Conservation (phyloP, 441 rosid species). For the Isatis lusitanica region DNA sequence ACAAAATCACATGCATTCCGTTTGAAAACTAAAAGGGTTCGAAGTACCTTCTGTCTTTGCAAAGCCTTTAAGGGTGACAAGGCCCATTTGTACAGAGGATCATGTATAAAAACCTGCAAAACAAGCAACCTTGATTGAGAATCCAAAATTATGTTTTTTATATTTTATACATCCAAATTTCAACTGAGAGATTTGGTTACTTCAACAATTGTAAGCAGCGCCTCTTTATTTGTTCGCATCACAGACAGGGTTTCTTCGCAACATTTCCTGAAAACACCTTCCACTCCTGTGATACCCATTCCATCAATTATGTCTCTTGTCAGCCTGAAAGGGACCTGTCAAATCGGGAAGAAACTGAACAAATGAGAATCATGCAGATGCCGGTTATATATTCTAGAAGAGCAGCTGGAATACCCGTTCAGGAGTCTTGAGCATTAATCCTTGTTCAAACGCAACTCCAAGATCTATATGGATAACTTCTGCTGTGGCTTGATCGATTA, state of each 20-base stretch:
- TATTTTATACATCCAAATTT: background rate
- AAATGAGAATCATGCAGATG: constrained; percentile 14
- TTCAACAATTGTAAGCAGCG: constrained; percentile 89
- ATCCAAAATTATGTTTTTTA: background rate
- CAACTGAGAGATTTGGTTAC: constrained; percentile 42
- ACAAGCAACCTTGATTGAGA: constrained; percentile 16
- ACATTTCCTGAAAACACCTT: constrained; percentile 95
- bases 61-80: constrained; percentile 94
- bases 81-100: constrained; percentile 98
- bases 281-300: constrained; percentile 98
- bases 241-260: constrained; percentile 95
- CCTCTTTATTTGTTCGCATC: constrained; percentile 97
- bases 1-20: background rate
- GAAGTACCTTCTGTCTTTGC: constrained; percentile 95
- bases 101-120: constrained; percentile 96
- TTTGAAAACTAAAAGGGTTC: constrained; percentile 1
- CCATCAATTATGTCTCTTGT: constrained; percentile 95
- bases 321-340: constrained; percentile 94
- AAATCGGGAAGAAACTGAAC: constrained; percentile 16
- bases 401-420: constrained; percentile 59
- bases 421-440: constrained; percentile 97
- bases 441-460: constrained; percentile 99
- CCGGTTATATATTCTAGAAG: constrained; percentile 2
- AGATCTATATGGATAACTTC: constrained; percentile 99
- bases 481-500: constrained; percentile 95